A percentile compares a stretch with the other conserved stretches of the same genome.
Conservation (phyloP, 345 rosid genomes). For the Stellera chamaejasme region DNA sequence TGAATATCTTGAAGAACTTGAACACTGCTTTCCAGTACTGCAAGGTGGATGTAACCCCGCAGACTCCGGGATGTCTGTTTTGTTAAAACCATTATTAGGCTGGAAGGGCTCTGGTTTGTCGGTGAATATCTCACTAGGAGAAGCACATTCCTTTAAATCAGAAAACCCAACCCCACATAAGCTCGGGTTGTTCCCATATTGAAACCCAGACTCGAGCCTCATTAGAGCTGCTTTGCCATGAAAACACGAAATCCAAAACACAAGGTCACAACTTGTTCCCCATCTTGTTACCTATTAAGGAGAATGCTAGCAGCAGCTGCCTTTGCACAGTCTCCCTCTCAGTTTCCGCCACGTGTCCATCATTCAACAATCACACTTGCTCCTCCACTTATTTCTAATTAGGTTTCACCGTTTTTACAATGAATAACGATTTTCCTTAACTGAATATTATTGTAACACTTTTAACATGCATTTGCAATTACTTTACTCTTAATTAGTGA, state of each 20-base stretch:
- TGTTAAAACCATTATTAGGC: constrained; percentile 30
- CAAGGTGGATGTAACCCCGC: constrained; percentile 49
- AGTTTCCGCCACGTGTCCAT: too few relatives aligned
- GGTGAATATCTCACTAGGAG: constrained; percentile 22
- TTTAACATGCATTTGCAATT: too few relatives aligned
- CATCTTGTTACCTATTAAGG: neutral
- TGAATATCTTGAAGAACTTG: constrained; percentile 22
- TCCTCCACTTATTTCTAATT: too few relatives aligned
- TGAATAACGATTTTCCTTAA: too few relatives aligned
- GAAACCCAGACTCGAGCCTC: constrained; percentile 68
- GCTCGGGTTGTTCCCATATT: constrained; percentile 56
- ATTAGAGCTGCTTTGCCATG: constrained; percentile 42
- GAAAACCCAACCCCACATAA: constrained; percentile 74
- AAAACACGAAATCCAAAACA: neutral
- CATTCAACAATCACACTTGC: too few relatives aligned
- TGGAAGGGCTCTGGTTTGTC: constrained; percentile 62
- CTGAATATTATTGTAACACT: too few relatives aligned
- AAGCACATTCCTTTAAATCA: constrained; percentile 41
- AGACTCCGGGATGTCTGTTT: constrained; percentile 54
- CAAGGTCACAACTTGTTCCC: constrained; percentile 3
- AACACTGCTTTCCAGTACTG: constrained; percentile 26
- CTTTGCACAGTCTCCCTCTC: too few relatives aligned
- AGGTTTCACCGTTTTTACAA: too few relatives aligned
- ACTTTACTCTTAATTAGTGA: too few relatives aligned
- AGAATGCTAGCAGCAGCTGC: too few relatives aligned